Conservation (phyloP, 1,284 basidiomycete species). For the Ceratobasidium sp. region DNA sequence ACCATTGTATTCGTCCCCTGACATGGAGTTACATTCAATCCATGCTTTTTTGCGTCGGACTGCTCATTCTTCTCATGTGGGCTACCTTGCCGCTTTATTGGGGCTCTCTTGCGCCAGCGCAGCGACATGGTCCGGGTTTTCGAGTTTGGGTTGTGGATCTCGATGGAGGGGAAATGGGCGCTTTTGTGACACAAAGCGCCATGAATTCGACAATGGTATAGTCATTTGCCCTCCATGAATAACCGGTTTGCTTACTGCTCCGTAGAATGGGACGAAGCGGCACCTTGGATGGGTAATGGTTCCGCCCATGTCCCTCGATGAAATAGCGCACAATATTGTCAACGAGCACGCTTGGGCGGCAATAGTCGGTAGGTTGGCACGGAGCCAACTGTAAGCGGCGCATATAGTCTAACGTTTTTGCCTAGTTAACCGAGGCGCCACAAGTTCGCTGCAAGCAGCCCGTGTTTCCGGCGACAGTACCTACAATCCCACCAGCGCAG, state of each 20-base stretch:
- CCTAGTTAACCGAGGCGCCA: slow-evolving; percentile 57
- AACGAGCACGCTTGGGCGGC: slow-evolving; percentile 58
- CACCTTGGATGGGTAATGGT: slow-evolving; percentile 56
- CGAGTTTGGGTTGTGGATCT: slow-evolving; percentile 63
- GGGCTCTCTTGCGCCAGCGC: slow-evolving; percentile 48
- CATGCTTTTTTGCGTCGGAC: slow-evolving; percentile 33
- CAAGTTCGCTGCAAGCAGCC: slow-evolving; percentile 53
- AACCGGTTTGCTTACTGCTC: slow-evolving; percentile 49
- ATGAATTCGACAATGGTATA: slow-evolving; percentile 51
- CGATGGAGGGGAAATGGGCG: slow-evolving; percentile 61
- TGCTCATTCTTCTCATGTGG: slow-evolving; percentile 48
- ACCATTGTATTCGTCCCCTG: slow-evolving; percentile 42
- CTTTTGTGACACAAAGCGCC: slow-evolving; percentile 42
- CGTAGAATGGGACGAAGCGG: slow-evolving; percentile 47
- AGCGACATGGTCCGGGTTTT: slow-evolving; percentile 53
- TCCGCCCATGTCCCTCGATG: slow-evolving; percentile 51
- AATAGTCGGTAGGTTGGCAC: slow-evolving; percentile 56
- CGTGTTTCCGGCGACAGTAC: slow-evolving; percentile 56
- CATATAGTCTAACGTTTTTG: slow-evolving; percentile 3
- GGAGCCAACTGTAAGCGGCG: neutral
- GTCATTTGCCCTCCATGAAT: slow-evolving; percentile 53
- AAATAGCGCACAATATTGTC: slow-evolving; percentile 55
- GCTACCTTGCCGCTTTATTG: slow-evolving; percentile 39
- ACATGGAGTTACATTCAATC: slow-evolving; percentile 46
- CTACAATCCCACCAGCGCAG: slow-evolving; percentile 56